These are phyloP conservation scores for Cladorrhinum sp. DNA, from an alignment of 2,329 filamentous ascomycete genomes.

Conservation along the genomic window DNA sequence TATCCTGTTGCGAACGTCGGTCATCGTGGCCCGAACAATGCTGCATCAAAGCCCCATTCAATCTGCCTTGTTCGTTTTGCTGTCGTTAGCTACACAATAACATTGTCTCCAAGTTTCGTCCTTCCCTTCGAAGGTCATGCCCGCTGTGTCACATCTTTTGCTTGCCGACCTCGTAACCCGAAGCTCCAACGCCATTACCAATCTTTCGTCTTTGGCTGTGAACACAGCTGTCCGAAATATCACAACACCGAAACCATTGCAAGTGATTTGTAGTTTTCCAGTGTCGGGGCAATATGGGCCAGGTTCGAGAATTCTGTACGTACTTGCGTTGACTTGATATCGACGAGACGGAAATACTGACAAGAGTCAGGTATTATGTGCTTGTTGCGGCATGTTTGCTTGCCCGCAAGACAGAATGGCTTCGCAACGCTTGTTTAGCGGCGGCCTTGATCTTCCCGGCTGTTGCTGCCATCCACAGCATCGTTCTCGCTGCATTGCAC, in stretches of 20 bases:
- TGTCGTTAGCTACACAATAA: background rate
- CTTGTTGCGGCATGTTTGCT: slow-evolving; percentile 62
- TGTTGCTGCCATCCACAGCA: slow-evolving; percentile 60
- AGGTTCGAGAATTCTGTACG: slow-evolving; percentile 51
- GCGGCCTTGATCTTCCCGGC: slow-evolving; percentile 61
- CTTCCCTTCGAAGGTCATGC: slow-evolving; percentile 20
- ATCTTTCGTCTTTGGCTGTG: background rate
- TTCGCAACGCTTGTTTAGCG: slow-evolving; percentile 60
- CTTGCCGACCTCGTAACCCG: slow-evolving; percentile 6
- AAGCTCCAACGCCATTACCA: slow-evolving; percentile 1
- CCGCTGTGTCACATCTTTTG: slow-evolving; percentile 6
- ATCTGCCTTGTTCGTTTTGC: slow-evolving; percentile 1
- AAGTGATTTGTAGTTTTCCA: slow-evolving; percentile 56
- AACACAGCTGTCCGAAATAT: background rate
- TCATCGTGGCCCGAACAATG: background rate
- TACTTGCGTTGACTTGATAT: slow-evolving; percentile 11
- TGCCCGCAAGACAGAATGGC: slow-evolving; percentile 59
- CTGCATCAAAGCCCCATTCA: background rate
- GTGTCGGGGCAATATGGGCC: slow-evolving; percentile 56
- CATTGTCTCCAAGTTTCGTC: background rate
- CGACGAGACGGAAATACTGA: background rate
- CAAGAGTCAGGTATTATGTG: slow-evolving; percentile 54
- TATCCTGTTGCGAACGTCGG: background rate
- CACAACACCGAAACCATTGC: slow-evolving; percentile 22
- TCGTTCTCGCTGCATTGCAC: slow-evolving; percentile 59